Base-by-base conservation (phyloP, 768 basidiomycete species). In the Gyrodon lividus region DNA sequence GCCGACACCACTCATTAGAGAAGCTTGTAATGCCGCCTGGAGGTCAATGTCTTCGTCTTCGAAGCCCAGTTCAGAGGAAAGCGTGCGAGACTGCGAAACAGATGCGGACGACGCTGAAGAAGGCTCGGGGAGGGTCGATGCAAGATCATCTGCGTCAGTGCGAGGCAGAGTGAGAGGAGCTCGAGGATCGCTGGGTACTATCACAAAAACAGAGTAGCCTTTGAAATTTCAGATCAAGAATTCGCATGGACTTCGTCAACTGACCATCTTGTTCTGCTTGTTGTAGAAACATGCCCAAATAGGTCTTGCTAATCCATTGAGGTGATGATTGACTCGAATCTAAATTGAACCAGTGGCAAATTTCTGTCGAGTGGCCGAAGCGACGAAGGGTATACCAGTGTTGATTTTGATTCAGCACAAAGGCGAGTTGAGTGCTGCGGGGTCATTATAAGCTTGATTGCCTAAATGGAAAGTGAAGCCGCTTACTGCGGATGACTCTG, bases 301-400 rank as follows among this genome's bases (percentile, higher is more conserved):
- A 94, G 1, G 84, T 79, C 58, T 82, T 87, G 24, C 88, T 78
- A 26, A 97, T 80, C 89, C 91, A 92, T 66, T 92, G 84, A 8
- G 94, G 92, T 5, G 69, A 65, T 30, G 74, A 55, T 13, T 86
- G 72, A 57, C 79, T 85, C 8, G 92, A 94, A 63, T 95, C 88
- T 9, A 96, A 76, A 66, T 95, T 92, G 71, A 90, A 93, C 92
- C 92, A 94, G 65, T 90, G 84, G 12, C 81, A 84, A 46, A 75
- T 71, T 41, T 64, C 57, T 16, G 68, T 70, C 14, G 78, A 74
- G 46, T 61, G 65, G 17, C 90, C 91, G 62, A 95, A 95, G 17
- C 88, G 82, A 40, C 91, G 83, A 28, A 92, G 74, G 8, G 92
- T 87, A 63, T 89, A 90, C 94, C 94, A 97, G 61, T 96, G 94